Base-by-base conservation (phyloP, 2,329 filamentous ascomycete species). In the Hymenoscyphus occultus region DNA sequence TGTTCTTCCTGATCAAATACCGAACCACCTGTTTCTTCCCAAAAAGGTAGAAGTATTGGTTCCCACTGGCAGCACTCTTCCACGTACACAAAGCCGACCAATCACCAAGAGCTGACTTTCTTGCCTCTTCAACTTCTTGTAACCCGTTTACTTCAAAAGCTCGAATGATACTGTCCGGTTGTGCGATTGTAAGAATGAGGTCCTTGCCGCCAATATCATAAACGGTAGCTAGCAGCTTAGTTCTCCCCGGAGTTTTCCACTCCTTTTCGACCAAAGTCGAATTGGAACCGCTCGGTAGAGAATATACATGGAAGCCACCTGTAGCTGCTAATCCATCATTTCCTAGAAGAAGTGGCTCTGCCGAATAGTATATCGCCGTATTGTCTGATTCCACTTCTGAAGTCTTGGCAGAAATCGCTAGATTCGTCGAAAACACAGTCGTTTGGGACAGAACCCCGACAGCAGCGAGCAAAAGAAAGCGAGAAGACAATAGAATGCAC, bases 71-170 rank as follows among this genome's bases (percentile, higher is more conserved):
- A 39, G n/a, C 12, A 58, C 56, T 58, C 56, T 58, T 58, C 56
- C 56, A 58, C n/a, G 56, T 35, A 58, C 56, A 58, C 31, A 58
- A 58, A 39, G 56, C 56, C 32, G 56, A 58, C 56, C 56, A 58
- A 22, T 58, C 56, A 22, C 56, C 56, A 3, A 58, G 32, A 12
- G 31, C 31, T 19, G 56, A n/a, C 31, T 39, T 39, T 32, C 39
- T 19, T n/a, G 56, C 56, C n/a, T 19, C 31, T 7, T 58, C 32
- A 5, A 39, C 56, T 32, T 51, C 45, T 51, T 22, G n/a, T 22
- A 51, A 28, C 3, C 56, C 56, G 35, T 39, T n/a, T 12, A 58
- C 7, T 39, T 35, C 39, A 39, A 58, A 58, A 19, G 32, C 56
- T 12, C 56, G 56, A 35, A 58, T 58, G 28, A 39, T 12, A 22